Evolutionary conservation across 305 asterid genomes (phyloP).

Genomic region (Coffea humblotiana): DNA sequence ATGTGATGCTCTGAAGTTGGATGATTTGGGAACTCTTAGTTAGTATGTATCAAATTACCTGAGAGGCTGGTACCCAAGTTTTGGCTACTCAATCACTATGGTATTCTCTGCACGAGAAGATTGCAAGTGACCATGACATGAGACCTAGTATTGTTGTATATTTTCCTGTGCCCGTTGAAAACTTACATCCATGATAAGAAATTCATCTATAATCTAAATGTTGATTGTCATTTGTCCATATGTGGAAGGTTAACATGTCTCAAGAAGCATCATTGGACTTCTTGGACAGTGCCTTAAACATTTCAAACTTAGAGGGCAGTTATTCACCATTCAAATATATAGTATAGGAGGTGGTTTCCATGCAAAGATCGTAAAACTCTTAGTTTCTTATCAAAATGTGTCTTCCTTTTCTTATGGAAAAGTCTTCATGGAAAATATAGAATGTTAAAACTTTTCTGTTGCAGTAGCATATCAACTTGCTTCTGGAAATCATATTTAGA

Average conservation of each 20-base stretch:
- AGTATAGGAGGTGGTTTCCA: neutral
- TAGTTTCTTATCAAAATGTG: neutral
- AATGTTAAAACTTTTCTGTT: neutral
- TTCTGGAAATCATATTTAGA: neutral
- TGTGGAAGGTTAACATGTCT: neutral
- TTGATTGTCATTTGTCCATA: neutral
- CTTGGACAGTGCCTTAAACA: too few relatives aligned
- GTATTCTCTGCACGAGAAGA: neutral
- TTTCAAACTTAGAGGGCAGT: neutral
- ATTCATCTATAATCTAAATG: neutral
- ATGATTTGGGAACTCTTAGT: neutral
- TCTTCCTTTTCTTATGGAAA: neutral
- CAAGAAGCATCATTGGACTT: neutral
- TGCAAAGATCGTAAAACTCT: neutral
- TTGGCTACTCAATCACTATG: neutral
- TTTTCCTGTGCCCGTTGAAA: neutral
- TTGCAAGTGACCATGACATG: neutral
- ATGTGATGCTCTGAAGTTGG: neutral
- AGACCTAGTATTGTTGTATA: neutral
- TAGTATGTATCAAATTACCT: neutral
- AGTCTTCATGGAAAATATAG: neutral
- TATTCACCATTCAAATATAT: neutral
- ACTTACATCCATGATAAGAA: neutral
- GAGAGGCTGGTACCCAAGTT: neutral
- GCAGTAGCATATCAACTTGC: neutral